phyloP scores from a whole-genome alignment of 352 stramenopile genomes.

The Globisporangium paddicum region DNA sequence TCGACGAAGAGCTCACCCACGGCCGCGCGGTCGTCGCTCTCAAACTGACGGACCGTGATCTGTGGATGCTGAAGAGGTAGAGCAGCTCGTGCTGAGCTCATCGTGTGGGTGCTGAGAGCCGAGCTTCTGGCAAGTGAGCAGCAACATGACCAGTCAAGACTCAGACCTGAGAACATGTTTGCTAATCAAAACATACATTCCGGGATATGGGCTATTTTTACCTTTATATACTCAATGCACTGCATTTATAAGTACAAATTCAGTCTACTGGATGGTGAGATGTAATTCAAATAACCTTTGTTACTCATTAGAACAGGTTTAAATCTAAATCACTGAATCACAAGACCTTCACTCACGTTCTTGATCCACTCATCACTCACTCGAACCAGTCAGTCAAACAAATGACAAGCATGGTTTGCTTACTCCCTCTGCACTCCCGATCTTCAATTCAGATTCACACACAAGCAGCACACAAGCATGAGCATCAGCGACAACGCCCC shows the following conservation, averaged over 20 bases:
- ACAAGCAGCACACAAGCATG: background rate
- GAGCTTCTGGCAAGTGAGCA: background rate
- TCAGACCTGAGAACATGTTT: background rate
- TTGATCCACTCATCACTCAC: background rate
- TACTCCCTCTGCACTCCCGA: background rate
- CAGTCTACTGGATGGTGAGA: too few species aligned
- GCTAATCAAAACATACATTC: background rate
- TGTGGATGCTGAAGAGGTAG: background rate
- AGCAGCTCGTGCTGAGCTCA: background rate
- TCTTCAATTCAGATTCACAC: background rate
- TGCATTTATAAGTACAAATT: too few species aligned
- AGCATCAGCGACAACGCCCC: background rate
- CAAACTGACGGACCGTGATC: constrained; percentile 16
- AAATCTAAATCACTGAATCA: background rate
- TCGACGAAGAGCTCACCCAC: constrained; percentile 12
- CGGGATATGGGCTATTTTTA: too few species aligned
- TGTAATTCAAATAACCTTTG: background rate
- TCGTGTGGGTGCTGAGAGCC: background rate
- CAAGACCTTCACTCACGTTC: background rate
- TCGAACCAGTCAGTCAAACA: background rate
- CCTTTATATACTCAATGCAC: background rate
- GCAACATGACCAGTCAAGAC: background rate
- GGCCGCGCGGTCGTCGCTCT: background rate
- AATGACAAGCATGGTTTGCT: background rate
- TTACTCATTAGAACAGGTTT: background rate